Evolutionary conservation across 83 land plant species (phyloP), one percentile per base, ranked within the genome.

Genomic region (Picea abies): DNA sequence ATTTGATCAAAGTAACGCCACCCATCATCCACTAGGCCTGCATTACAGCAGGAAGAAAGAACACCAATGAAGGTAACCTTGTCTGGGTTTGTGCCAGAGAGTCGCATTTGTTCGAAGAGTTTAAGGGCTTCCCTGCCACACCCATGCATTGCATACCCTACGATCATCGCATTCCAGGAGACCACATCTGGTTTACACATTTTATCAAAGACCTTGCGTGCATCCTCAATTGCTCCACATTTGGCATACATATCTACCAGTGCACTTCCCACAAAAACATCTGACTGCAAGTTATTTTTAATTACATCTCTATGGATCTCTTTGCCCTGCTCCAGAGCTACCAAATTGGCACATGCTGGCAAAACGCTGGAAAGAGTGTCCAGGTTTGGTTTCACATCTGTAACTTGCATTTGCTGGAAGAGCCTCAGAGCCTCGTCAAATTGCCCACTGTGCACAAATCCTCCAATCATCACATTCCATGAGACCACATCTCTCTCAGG

Each of bases 1-100:
- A 89, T 84, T 32, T 49, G 26, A 69, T 81, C 83, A 65, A 84
- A 89, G 66, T 86, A 89, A 1, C 11, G 7, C 25, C 23, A 7
- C 68, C 68, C 68, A n/a, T 65, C 68, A n/a, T 65, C 26, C 68
- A n/a, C 68, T 6, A 23, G 23, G 25, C 22, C 68, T 65, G 22
- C 26, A 65, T 65, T 23, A 65, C 89, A 35, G 75, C 75, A 70
- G 17, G 75, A 39, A 39, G 41, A 70, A 17, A 70, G 41, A 70
- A 70, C 75, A 70, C 47, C 37, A 70, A 70, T 70, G 75, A 70
- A 70, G 75, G 47, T 70, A 2, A 70, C 75, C 37, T 70, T 39
- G 49, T 70, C 41, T 20, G 47, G 75, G 49, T 70, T 39, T 20
- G 75, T 70, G 8, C 20, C 75, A 19, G 75, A 70, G 22, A 35